A percentile compares a stretch with the other conserved stretches of the same genome.
phyloP scores from a whole-genome alignment of 2,329 filamentous ascomycete genomes.

The Sporothrix sp. region DNA sequence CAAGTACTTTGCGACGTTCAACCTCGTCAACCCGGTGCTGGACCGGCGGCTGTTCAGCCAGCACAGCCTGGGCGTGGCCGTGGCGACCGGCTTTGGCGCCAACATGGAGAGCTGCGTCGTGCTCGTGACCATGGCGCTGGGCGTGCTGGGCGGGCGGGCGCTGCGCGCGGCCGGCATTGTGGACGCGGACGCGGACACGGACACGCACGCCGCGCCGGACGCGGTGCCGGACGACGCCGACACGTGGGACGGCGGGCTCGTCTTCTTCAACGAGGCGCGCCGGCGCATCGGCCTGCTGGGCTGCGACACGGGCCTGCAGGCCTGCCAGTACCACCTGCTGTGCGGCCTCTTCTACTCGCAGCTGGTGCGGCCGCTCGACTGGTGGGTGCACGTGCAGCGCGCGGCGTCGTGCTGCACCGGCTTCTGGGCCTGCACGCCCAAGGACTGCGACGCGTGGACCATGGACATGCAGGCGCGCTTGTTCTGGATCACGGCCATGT shows the following conservation, averaged over 20 bases:
- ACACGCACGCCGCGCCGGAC: background rate
- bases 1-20: conserved; percentile 45
- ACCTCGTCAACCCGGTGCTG: conserved; percentile 41
- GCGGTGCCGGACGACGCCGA: conserved; percentile 7
- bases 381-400: conserved; percentile 43
- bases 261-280: conserved; percentile 45
- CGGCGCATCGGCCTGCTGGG: conserved; percentile 33
- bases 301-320: conserved; percentile 32
- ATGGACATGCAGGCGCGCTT: conserved; percentile 46
- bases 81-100: conserved; percentile 40
- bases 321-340: conserved; percentile 43
- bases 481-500: conserved; percentile 47
- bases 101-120: conserved; percentile 43
- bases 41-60: conserved; percentile 43
- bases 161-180: conserved; percentile 40
- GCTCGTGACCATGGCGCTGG: conserved; percentile 40
- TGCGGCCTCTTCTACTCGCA: conserved; percentile 37
- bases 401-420: conserved; percentile 40
- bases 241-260: conserved; percentile 28
- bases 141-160: conserved; percentile 38
- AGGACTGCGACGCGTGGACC: conserved; percentile 41
- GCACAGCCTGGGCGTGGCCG: conserved; percentile 37
- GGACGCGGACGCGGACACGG: conserved; percentile 21
- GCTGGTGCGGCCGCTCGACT: conserved; percentile 41
- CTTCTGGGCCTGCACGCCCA: conserved; percentile 34